These are phyloP conservation scores for Globisporangium cylindrosporum DNA, from an alignment of 352 stramenopile genomes.

Conservation along the genomic window DNA sequence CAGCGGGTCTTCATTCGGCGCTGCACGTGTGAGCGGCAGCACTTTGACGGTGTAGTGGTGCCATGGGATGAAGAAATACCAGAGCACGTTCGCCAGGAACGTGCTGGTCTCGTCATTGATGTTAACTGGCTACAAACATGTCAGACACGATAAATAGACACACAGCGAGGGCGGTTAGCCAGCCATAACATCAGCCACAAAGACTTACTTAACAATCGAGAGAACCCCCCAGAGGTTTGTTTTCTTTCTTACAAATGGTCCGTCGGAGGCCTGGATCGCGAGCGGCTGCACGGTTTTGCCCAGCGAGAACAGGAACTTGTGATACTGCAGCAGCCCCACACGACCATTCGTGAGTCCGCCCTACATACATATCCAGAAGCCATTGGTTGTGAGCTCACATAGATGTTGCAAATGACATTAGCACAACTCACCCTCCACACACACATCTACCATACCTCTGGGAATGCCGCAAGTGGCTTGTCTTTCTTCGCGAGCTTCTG, in stretches of 20 bases:
- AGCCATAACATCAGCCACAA: not conserved
- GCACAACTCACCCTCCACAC: not conserved
- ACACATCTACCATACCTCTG: slow-evolving; percentile 32
- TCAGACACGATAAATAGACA: not conserved
- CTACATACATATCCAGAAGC: slow-evolving; percentile 3
- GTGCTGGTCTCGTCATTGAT: slow-evolving; percentile 81
- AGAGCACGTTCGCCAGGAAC: slow-evolving; percentile 68
- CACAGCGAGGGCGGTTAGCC: not conserved
- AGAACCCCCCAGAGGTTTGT: not conserved
- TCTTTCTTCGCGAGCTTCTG: slow-evolving; percentile 44
- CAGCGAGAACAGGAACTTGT: slow-evolving; percentile 79
- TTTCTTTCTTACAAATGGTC: slow-evolving; percentile 47
- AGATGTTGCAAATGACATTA: not conserved
- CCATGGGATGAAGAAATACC: slow-evolving; percentile 71
- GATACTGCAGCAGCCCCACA: slow-evolving; percentile 67
- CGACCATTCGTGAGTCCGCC: slow-evolving; percentile 64
- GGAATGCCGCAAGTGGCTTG: slow-evolving; percentile 59
- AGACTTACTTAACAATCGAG: not conserved
- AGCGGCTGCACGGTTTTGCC: slow-evolving; percentile 60
- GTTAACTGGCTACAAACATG: slow-evolving; percentile 50
- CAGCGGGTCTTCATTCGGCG: slow-evolving; percentile 42
- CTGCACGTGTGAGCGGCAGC: slow-evolving; percentile 35
- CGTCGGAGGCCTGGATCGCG: slow-evolving; percentile 56
- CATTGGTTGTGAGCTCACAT: not conserved
- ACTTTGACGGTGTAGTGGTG: slow-evolving; percentile 66